Conservation (phyloP, 2,329 filamentous ascomycete genomes). For the Tolypocladium album region DNA sequence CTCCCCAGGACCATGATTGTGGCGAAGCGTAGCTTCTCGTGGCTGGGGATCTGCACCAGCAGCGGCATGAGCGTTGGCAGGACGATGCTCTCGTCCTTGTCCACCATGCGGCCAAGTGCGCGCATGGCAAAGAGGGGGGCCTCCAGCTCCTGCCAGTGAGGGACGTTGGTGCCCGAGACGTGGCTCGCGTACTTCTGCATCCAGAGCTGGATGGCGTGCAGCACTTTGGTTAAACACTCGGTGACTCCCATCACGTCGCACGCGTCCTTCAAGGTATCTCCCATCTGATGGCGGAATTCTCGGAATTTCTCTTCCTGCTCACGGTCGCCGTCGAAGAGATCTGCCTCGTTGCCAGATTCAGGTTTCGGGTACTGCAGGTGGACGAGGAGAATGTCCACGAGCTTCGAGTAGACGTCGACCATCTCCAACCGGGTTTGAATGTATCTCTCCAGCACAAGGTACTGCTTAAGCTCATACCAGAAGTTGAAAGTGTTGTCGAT, state of each 20-base stretch:
- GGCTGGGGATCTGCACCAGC: constrained; percentile 85
- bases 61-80: constrained; percentile 87
- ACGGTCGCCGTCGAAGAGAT: constrained; percentile 90
- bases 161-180: constrained; percentile 63
- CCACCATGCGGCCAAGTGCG: constrained; percentile 93
- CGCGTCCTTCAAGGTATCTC: constrained; percentile 92
- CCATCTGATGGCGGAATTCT: constrained; percentile 94
- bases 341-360: constrained; percentile 61
- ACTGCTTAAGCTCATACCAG: constrained; percentile 98
- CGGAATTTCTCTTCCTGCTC: constrained; percentile 96
- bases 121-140: constrained; percentile 91
- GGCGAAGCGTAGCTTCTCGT: constrained; percentile 97
- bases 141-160: constrained; percentile 93
- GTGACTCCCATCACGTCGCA: constrained; percentile 93
- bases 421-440: constrained; percentile 68
- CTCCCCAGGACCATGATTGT: constrained; percentile 95
- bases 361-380: constrained; percentile 80
- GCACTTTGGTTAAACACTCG: constrained; percentile 83
- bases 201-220: constrained; percentile 78
- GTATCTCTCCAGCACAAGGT: constrained; percentile 83
- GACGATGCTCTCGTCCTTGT: constrained; percentile 76
- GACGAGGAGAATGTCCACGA: constrained; percentile 87
- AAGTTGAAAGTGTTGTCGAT: constrained; percentile 92
- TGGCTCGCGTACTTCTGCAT: constrained; percentile 71
- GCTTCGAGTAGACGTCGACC: constrained; percentile 71